These are phyloP conservation scores for Parastagonospora nodorum DNA, from an alignment of 2,329 filamentous ascomycete species.

Conservation along the genomic window DNA sequence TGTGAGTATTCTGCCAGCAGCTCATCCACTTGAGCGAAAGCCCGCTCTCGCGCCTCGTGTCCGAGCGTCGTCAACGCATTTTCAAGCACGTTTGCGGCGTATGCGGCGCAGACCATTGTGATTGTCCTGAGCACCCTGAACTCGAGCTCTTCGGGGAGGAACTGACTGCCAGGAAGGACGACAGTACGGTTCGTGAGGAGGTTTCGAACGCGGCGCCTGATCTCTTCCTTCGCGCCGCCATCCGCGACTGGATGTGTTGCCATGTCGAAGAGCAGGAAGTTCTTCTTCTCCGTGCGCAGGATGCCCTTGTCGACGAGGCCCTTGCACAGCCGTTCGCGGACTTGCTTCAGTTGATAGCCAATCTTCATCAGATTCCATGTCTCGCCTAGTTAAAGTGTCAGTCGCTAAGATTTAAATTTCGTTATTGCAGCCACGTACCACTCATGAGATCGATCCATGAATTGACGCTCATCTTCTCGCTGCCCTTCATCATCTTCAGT, in stretches of 20 bases:
- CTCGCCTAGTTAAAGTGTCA: slow-evolving; percentile 68
- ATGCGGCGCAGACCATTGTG: slow-evolving; percentile 95
- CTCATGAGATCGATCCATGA: slow-evolving; percentile 99
- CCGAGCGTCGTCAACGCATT: slow-evolving; percentile 94
- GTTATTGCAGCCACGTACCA: slow-evolving; percentile 63
- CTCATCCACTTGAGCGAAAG: slow-evolving; percentile 97
- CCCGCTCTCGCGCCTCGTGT: slow-evolving; percentile 90
- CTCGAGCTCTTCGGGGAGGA: slow-evolving; percentile 91
- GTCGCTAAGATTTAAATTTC: slow-evolving; percentile 7
- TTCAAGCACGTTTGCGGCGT: slow-evolving; percentile 96
- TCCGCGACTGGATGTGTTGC: slow-evolving; percentile 97
- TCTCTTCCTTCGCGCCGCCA: slow-evolving; percentile 95
- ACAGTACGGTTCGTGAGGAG: slow-evolving; percentile 93
- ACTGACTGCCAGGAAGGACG: slow-evolving; percentile 82
- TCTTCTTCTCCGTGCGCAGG: slow-evolving; percentile 96
- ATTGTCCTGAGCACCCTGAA: slow-evolving; percentile 92
- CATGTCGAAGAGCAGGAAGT: slow-evolving; percentile 99
- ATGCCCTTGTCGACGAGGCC: slow-evolving; percentile 98
- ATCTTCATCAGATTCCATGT: slow-evolving; percentile 99
- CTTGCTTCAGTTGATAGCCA: slow-evolving; percentile 98
- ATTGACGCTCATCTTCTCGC: slow-evolving; percentile 99
- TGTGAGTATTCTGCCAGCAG: slow-evolving; percentile 94
- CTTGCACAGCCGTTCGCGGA: slow-evolving; percentile 95
- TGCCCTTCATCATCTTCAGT: slow-evolving; percentile 99
- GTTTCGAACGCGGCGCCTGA: slow-evolving; percentile 87